Percentiles rank a stretch among this genome's conserved stretches.
Conservation (phyloP, 2,329 filamentous ascomycete genomes). For the Exophiala spinifera region DNA sequence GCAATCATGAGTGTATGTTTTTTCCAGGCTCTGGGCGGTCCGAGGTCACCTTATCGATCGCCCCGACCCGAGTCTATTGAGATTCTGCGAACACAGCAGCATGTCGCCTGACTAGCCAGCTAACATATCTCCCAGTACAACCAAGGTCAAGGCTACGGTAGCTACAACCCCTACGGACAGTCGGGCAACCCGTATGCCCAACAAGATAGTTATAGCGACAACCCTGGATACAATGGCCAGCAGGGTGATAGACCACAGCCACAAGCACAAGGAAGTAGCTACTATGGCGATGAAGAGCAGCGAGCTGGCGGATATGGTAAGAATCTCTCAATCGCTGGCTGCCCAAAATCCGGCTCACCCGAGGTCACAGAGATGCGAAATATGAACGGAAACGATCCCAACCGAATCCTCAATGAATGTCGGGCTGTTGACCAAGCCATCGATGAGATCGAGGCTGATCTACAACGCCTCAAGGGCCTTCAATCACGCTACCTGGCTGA, state of each 20-base stretch:
- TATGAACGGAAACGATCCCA: constrained; percentile 55
- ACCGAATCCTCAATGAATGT: constrained; percentile 80
- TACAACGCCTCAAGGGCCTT: constrained; percentile 67
- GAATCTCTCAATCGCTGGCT: not conserved
- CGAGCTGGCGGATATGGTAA: constrained; percentile 52
- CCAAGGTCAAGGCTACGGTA: constrained; percentile 8
- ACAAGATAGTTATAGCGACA: constrained; percentile 9
- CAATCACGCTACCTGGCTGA: constrained; percentile 73
- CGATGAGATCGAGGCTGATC: constrained; percentile 67
- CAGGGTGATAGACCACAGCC: constrained; percentile 32
- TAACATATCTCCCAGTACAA: constrained; percentile 18
- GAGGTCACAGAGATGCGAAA: constrained; percentile 42
- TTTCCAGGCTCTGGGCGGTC: not conserved
- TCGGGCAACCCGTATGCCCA: constrained; percentile 25
- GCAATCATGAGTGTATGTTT: constrained; percentile 25
- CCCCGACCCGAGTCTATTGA: constrained; percentile 6
- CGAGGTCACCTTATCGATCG: not conserved
- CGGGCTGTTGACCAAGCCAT: constrained; percentile 75
- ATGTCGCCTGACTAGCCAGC: not conserved
- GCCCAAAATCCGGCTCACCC: constrained; percentile 10
- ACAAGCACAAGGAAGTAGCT: constrained; percentile 34
- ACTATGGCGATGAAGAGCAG: constrained; percentile 35
- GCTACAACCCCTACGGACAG: too few relatives aligned
- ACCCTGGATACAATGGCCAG: constrained; percentile 34
- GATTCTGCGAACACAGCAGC: not conserved